Evolutionary conservation across 2,329 filamentous ascomycete genomes (phyloP), one percentile per base, ranked within the genome.

Genomic region (Chrysoporthe deuterocubensis): DNA sequence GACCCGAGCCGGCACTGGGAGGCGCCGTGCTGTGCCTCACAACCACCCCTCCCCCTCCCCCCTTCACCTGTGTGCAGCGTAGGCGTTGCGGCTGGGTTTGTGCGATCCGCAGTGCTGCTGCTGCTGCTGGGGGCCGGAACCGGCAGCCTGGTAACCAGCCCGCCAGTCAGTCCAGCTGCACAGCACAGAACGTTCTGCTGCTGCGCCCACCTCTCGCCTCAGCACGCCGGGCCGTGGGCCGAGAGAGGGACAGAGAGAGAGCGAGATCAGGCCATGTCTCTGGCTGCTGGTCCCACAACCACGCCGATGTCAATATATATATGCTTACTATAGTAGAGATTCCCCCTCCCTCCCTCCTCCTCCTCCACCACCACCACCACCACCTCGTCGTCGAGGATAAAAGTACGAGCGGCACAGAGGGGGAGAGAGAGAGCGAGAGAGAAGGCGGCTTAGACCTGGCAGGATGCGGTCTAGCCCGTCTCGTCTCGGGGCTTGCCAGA

Each of bases 191-290:
- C 18, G 46, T 50, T 11, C 48, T 48, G 46, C 18, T 21, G n/a
- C 46, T 21, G 26, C 11, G 46, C 18, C 11, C 16, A 18, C 44
- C 16, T 14, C 44, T 48, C 32, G 21, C 50, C 32, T 52, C 21
- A 52, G 50, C 21, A 16, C 50, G 14, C 11, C 50, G 50, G 50
- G 32, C 14, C 50, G 50, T 52, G 50, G 21, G 21, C 50, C 26
- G 26, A 26, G 26, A 26, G 26, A 26, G 26, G 26, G 26, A 26
- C 26, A 26, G 26, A 26, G 26, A 26, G 26, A 26, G 26, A 26
- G 50, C 21, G 50, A 52, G 21, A 52, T 52, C 50, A 52, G 50
- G 50, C 50, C 50, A 52, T 52, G 50, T 52, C 50, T 52, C 50
- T 52, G 50, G 26, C 9, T 52, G 50, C 48, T 52, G n/a, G 48